These are phyloP conservation scores for Solanum boliviense DNA, from an alignment of 257 asterid species.

Conservation along the genomic window DNA sequence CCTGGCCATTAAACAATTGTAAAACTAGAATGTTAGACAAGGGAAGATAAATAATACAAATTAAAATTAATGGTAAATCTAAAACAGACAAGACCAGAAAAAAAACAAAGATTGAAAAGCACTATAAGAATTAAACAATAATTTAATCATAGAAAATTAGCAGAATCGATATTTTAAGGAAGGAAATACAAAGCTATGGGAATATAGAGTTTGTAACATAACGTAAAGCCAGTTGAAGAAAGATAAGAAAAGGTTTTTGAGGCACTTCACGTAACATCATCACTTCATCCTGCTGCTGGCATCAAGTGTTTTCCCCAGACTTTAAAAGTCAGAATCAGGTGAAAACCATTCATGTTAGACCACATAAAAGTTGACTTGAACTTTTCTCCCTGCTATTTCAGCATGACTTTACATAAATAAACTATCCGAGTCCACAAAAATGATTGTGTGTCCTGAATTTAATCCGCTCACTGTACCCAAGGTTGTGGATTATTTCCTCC, in stretches of 20 bases:
- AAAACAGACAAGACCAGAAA: neutral
- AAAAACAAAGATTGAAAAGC: neutral
- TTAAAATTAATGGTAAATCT: neutral
- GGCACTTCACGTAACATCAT: neutral
- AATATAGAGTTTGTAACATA: neutral
- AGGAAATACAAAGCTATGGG: neutral
- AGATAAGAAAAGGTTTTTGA: neutral
- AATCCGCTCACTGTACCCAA: neutral
- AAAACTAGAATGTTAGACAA: neutral
- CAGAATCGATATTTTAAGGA: neutral
- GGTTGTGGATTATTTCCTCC: neutral
- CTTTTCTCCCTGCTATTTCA: neutral
- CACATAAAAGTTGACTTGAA: neutral
- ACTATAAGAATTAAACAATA: neutral
- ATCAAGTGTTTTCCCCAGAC: neutral
- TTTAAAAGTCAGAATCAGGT: neutral
- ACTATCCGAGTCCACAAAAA: neutral
- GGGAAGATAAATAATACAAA: neutral
- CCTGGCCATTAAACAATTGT: slow-evolving; percentile 33
- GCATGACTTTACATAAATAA: neutral
- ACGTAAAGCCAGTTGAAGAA: neutral
- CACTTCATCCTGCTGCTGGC: neutral
- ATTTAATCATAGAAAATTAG: neutral
- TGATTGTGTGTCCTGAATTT: neutral
- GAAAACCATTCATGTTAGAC: neutral